A percentile compares a stretch with the other conserved stretches of the same genome.
Evolutionary conservation across 176 grass and related monocot genomes (phyloP).

Genomic region (Chloris gayana): DNA sequence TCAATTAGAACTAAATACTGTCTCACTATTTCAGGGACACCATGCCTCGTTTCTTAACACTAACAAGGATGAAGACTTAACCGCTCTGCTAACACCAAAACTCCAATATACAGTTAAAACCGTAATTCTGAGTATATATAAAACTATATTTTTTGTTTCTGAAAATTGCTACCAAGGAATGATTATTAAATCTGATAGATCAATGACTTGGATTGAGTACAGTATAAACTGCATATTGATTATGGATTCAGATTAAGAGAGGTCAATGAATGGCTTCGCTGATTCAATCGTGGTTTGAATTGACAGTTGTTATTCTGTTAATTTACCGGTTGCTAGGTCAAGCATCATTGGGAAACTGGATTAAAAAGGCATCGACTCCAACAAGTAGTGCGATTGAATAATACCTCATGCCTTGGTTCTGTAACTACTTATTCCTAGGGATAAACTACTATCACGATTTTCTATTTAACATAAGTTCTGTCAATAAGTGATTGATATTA

Average conservation of each 20-base stretch:
- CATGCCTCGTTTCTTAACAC: neutral
- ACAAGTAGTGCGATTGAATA: neutral
- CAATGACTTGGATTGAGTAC: neutral
- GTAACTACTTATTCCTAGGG: neutral
- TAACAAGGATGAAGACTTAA: neutral
- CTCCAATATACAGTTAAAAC: neutral
- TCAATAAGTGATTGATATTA: neutral
- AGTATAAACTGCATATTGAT: neutral
- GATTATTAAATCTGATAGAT: neutral
- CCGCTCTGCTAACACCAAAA: neutral
- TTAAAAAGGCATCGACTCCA: neutral
- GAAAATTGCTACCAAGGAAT: neutral
- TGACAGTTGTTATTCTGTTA: neutral
- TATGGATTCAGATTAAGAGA: neutral
- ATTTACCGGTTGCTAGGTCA: conserved; percentile 5
- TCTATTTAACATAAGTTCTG: neutral
- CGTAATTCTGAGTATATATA: neutral
- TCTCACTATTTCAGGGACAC: neutral
- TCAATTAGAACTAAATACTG: neutral
- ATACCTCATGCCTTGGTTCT: neutral
- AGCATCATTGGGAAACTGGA: conserved; percentile 7
- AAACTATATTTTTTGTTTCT: neutral
- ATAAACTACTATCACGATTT: neutral
- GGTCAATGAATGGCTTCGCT: neutral
- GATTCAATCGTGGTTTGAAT: neutral